Evolutionary conservation across 129 eudicot genomes (phyloP).

Genomic region (Heracleum sosnowskyi): DNA sequence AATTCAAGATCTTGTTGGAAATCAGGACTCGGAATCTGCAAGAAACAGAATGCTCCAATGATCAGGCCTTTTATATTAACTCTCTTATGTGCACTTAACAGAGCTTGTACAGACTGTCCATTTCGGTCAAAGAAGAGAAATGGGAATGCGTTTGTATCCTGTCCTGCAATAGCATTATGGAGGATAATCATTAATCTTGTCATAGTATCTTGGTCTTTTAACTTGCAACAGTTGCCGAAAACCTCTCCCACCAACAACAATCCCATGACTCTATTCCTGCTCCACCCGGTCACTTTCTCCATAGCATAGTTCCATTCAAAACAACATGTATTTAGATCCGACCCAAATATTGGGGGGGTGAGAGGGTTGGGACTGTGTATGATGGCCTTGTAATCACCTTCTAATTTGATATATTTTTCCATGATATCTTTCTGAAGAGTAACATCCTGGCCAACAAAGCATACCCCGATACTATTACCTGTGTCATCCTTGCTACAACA

Average conservation of each 20-base stretch:
- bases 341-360: constrained; percentile 95
- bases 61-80: constrained; percentile 54
- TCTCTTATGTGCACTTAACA: constrained; percentile 85
- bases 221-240: constrained; percentile 74
- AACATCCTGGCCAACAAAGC: constrained; percentile 95
- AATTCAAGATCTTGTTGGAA: constrained; percentile 62
- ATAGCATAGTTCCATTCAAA: constrained; percentile 93
- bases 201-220: constrained; percentile 83
- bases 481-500: constrained; percentile 80
- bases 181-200: constrained; percentile 86
- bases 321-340: constrained; percentile 85
- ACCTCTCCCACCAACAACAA: constrained; percentile 86
- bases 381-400: constrained; percentile 88
- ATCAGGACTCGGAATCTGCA: constrained; percentile 86
- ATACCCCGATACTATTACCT: constrained; percentile 72
- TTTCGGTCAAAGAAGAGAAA: constrained; percentile 68
- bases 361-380: constrained; percentile 81
- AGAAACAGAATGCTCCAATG: constrained; percentile 84
- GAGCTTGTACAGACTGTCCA: constrained; percentile 81
- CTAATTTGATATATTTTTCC: constrained; percentile 82
- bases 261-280: constrained; percentile 52
- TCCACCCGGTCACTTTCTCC: constrained; percentile 96
- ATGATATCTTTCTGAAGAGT: constrained; percentile 74
- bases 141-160: constrained; percentile 56
- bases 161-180: constrained; percentile 87